Conservation (phyloP, 345 rosid genomes). For the Brassica rapa region DNA sequence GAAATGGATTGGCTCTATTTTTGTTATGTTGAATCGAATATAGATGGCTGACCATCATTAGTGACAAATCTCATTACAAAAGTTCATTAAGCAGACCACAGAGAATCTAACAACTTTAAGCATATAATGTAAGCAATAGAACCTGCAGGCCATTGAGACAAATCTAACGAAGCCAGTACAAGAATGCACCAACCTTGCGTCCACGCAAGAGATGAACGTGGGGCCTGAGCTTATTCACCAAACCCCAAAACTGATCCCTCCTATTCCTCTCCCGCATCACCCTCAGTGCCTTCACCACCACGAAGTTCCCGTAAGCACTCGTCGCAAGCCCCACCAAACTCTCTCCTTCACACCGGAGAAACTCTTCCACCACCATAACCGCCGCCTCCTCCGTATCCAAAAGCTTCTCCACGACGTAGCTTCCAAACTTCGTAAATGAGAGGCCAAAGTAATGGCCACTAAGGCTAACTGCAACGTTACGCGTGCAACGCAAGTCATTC, state of each 20-base stretch:
- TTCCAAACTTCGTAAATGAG: constrained; percentile 22
- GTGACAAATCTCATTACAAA: background rate
- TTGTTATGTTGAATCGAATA: background rate
- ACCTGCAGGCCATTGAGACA: background rate
- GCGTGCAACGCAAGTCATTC: background rate
- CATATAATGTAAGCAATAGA: background rate
- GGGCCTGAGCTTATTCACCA: constrained; percentile 11
- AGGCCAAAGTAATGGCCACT: background rate
- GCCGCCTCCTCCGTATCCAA: background rate
- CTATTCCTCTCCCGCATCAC: background rate
- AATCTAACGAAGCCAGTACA: background rate
- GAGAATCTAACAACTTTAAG: background rate
- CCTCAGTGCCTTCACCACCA: constrained; percentile 16
- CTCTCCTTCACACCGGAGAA: background rate
- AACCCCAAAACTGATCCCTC: background rate
- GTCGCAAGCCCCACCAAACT: constrained; percentile 26
- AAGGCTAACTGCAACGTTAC: background rate
- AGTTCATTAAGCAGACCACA: background rate
- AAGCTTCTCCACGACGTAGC: constrained; percentile 24
- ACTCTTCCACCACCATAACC: background rate
- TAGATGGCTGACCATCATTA: background rate
- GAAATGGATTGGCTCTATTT: background rate
- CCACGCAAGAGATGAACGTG: background rate
- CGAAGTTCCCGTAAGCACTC: constrained; percentile 21
- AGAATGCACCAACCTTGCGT: background rate